Evolutionary conservation across 2,329 filamentous ascomycete genomes (phyloP).

Genomic region (Emmonsia crescens): DNA sequence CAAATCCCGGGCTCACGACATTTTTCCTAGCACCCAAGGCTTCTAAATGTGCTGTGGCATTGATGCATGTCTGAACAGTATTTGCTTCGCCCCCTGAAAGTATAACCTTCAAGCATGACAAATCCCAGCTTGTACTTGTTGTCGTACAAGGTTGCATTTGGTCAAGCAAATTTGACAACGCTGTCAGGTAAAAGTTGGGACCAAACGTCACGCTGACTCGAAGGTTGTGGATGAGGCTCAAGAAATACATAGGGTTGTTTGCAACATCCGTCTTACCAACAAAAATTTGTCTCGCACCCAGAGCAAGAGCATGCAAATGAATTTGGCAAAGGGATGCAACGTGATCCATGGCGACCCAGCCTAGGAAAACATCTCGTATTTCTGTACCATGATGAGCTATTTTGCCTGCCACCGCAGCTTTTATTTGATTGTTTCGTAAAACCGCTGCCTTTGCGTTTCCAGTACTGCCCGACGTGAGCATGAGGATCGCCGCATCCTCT

Average conservation of each 20-base stretch:
- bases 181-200: constrained; percentile 23
- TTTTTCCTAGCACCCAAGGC: constrained; percentile 23
- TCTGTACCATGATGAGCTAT: constrained; percentile 17
- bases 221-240: constrained; percentile 28
- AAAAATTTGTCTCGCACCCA: constrained; percentile 37
- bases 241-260: constrained; percentile 28
- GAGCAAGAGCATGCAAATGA: constrained; percentile 39
- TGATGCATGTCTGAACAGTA: constrained; percentile 29
- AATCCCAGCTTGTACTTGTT: constrained; percentile 13
- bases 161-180: constrained; percentile 1
- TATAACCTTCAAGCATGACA: constrained; percentile 19
- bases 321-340: constrained; percentile 43
- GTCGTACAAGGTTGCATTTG: not conserved
- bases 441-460: constrained; percentile 42
- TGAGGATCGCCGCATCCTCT: constrained; percentile 27
- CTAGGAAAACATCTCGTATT: constrained; percentile 29
- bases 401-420: constrained; percentile 36
- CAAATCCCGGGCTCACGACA: constrained; percentile 35
- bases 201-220: constrained; percentile 26
- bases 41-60: constrained; percentile 20
- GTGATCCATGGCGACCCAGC: constrained; percentile 45
- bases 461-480: constrained; percentile 46
- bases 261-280: constrained; percentile 34
- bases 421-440: constrained; percentile 35
- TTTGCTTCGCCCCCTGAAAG: constrained; percentile 40